Conservation (phyloP, 257 asterid species). For the Solanum piurae region DNA sequence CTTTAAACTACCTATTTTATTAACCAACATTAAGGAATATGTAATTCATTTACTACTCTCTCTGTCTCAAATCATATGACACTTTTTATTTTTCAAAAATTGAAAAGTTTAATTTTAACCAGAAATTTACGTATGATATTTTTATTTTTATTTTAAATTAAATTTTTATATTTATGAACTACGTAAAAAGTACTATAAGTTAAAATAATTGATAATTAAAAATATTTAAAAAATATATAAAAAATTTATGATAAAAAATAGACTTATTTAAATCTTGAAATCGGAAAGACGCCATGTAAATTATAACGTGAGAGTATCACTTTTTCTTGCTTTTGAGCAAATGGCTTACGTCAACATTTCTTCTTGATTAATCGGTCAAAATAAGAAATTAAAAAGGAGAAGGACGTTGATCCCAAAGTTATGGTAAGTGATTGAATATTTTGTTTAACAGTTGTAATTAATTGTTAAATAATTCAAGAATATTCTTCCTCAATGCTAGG, state of each 20-base stretch:
- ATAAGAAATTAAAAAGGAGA: slow-evolving; percentile 28
- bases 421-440: not conserved
- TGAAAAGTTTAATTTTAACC: too few species aligned
- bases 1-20: not conserved
- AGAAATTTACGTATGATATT: too few species aligned
- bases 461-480: slow-evolving; percentile 24
- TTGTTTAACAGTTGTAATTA: slow-evolving; percentile 9
- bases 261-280: too few species aligned
- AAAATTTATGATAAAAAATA: too few species aligned
- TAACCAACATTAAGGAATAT: not conserved
- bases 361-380: not conserved
- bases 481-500: slow-evolving; percentile 39
- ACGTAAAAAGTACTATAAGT: too few species aligned
- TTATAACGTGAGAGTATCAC: not conserved
- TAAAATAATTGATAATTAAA: too few species aligned
- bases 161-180: too few species aligned
- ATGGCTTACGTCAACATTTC: not conserved
- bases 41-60: not conserved
- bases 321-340: not conserved
- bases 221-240: too few species aligned
- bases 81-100: too few species aligned
- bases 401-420: slow-evolving; percentile 20
- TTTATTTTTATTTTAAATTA: too few species aligned
- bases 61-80: not conserved
- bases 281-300: too few species aligned